Conservation (phyloP, 1,284 basidiomycete species). For the Boletellus deceptivus region DNA sequence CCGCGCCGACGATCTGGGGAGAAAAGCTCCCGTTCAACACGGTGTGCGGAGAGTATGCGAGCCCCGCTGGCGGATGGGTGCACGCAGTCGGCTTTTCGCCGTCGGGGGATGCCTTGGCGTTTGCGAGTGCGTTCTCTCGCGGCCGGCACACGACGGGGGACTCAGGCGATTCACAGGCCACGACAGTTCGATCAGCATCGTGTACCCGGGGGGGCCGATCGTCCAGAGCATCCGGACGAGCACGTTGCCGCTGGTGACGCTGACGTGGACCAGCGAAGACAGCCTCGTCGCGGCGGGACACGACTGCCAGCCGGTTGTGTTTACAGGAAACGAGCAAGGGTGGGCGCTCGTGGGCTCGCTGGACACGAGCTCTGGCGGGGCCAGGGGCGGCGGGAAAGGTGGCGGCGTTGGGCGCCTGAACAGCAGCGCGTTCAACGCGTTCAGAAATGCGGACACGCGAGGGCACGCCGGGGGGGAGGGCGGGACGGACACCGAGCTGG, state of each 20-base stretch:
- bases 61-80: constrained; percentile 94
- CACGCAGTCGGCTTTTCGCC: constrained; percentile 96
- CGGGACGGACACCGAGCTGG: constrained; percentile 66
- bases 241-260: constrained; percentile 77
- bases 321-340: constrained; percentile 66
- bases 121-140: constrained; percentile 64
- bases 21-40: constrained; percentile 98
- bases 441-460: constrained; percentile 89
- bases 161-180: constrained; percentile 58
- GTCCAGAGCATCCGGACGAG: constrained; percentile 73
- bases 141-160: not conserved
- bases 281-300: constrained; percentile 90
- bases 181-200: constrained; percentile 86
- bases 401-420: constrained; percentile 81
- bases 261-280: constrained; percentile 83
- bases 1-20: constrained; percentile 91
- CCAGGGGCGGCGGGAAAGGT: constrained; percentile 45
- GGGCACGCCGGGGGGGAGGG: constrained; percentile 56
- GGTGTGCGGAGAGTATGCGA: constrained; percentile 90
- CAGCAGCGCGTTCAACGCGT: constrained; percentile 93
- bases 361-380: constrained; percentile 55
- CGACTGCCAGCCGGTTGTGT: constrained; percentile 94
- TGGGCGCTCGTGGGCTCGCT: constrained; percentile 82
- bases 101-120: constrained; percentile 89
- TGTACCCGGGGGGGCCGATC: constrained; percentile 77